These are phyloP conservation scores for Fusarium lyarnte DNA, from an alignment of 2,329 filamentous ascomycete species.

Conservation along the genomic window DNA sequence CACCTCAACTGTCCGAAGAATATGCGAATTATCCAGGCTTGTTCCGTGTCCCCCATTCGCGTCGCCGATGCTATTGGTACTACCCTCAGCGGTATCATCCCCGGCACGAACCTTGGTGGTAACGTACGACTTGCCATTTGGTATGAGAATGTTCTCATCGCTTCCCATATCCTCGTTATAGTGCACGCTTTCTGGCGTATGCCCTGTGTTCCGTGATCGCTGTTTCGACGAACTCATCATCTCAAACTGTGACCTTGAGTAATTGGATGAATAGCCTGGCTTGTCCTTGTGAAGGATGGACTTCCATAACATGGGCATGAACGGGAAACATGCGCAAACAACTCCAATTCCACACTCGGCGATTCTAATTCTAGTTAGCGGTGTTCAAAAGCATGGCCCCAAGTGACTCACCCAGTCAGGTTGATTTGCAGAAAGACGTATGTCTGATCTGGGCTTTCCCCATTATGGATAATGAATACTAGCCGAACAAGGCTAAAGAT, in stretches of 20 bases:
- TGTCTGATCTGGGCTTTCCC: slow-evolving; percentile 23
- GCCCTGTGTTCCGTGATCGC: neutral
- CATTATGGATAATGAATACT: slow-evolving; percentile 21
- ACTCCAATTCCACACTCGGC: slow-evolving; percentile 28
- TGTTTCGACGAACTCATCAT: slow-evolving; percentile 23
- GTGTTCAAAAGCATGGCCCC: accelerated
- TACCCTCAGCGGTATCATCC: neutral
- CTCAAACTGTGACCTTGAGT: slow-evolving; percentile 19
- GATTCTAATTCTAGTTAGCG: neutral
- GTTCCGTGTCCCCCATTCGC: neutral
- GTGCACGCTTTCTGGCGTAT: neutral
- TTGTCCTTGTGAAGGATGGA: slow-evolving; percentile 27
- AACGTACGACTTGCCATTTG: slow-evolving; percentile 1
- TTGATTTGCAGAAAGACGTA: slow-evolving; percentile 30
- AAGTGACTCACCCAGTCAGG: slow-evolving; percentile 7
- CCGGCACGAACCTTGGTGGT: slow-evolving; percentile 13
- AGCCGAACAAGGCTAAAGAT: slow-evolving; percentile 21
- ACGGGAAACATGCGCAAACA: slow-evolving; percentile 28
- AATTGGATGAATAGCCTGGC: slow-evolving; percentile 23
- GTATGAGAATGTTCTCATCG: slow-evolving; percentile 26
- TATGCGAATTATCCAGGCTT: slow-evolving; percentile 14
- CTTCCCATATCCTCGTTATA: slow-evolving; percentile 9
- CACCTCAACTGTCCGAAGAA: slow-evolving; percentile 22
- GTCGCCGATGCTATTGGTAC: neutral
- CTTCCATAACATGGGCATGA: slow-evolving; percentile 34